These are phyloP conservation scores for Phoma sp. DNA, from an alignment of 2,329 filamentous ascomycete species.

Conservation along the genomic window DNA sequence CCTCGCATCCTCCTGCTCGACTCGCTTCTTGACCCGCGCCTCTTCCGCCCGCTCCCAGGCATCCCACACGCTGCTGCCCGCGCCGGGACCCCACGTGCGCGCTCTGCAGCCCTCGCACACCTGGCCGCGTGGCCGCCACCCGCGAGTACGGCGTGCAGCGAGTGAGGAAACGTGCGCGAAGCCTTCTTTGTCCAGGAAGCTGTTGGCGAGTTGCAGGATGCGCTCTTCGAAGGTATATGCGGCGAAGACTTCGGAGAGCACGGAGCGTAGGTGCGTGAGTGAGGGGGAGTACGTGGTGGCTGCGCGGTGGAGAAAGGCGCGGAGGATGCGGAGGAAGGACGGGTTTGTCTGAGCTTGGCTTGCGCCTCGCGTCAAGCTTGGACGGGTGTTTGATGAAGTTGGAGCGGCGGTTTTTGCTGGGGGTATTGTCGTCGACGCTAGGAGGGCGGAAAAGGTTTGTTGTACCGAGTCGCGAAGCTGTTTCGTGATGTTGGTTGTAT, in stretches of 20 bases:
- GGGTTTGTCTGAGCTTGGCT: slow-evolving; percentile 56
- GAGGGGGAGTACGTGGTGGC: slow-evolving; percentile 78
- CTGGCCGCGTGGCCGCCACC: slow-evolving; percentile 87
- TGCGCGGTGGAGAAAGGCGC: slow-evolving; percentile 84
- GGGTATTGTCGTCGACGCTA: slow-evolving; percentile 67
- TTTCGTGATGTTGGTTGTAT: slow-evolving; percentile 66
- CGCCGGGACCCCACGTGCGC: slow-evolving; percentile 87
- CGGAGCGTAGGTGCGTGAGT: slow-evolving; percentile 81
- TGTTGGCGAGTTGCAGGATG: slow-evolving; percentile 82
- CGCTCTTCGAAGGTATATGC: slow-evolving; percentile 96
- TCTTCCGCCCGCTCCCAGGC: slow-evolving; percentile 68
- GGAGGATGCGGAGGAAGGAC: slow-evolving; percentile 86
- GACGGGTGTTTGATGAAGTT: slow-evolving; percentile 22
- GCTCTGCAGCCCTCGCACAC: slow-evolving; percentile 85
- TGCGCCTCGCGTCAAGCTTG: slow-evolving; percentile 30
- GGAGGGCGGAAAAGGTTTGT: slow-evolving; percentile 84
- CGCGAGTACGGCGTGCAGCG: slow-evolving; percentile 75
- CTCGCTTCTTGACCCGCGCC: slow-evolving; percentile 45
- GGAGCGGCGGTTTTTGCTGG: slow-evolving; percentile 21
- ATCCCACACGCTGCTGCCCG: slow-evolving; percentile 76
- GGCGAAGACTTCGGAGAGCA: slow-evolving; percentile 88
- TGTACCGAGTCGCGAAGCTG: slow-evolving; percentile 82
- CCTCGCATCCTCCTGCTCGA: slow-evolving; percentile 41
- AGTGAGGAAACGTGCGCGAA: slow-evolving; percentile 83
- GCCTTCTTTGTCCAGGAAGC: slow-evolving; percentile 84